Percentiles rank a stretch among this genome's conserved stretches.
Evolutionary conservation across 2,329 filamentous ascomycete species (phyloP).

Genomic region (Xylaria sp.): DNA sequence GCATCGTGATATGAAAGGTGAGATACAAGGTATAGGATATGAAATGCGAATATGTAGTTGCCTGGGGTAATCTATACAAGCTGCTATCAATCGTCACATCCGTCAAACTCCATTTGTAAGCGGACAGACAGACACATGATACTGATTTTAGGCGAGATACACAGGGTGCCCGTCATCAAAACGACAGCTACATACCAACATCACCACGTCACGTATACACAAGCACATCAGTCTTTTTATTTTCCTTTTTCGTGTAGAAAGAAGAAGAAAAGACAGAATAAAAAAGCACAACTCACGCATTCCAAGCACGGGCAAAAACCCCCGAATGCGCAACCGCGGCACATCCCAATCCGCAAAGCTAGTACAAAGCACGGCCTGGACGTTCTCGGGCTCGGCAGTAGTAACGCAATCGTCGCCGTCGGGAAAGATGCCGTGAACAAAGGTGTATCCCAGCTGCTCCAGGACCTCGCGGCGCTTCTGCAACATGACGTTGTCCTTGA

Average conservation of each 20-base stretch:
- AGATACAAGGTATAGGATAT: background rate
- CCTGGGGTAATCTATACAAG: background rate
- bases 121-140: background rate
- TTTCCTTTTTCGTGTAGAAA: background rate
- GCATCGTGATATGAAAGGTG: background rate
- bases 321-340: constrained; percentile 50
- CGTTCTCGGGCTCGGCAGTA: constrained; percentile 54
- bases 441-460: constrained; percentile 40
- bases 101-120: background rate
- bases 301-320: constrained; percentile 59
- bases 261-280: background rate
- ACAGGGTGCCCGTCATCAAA: background rate
- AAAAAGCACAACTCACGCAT: constrained; percentile 41
- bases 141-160: background rate
- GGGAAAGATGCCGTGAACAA: constrained; percentile 42
- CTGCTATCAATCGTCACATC: background rate
- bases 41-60: background rate
- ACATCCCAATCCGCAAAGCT: constrained; percentile 62
- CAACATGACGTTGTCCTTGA: constrained; percentile 41
- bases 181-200: background rate
- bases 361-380: constrained; percentile 64
- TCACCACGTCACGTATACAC: background rate
- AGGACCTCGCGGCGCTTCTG: constrained; percentile 31
- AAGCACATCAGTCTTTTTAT: background rate
- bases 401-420: constrained; percentile 32